phyloP scores from a whole-genome alignment of 164 flowering plant species.

The Taxillus chinensis region DNA sequence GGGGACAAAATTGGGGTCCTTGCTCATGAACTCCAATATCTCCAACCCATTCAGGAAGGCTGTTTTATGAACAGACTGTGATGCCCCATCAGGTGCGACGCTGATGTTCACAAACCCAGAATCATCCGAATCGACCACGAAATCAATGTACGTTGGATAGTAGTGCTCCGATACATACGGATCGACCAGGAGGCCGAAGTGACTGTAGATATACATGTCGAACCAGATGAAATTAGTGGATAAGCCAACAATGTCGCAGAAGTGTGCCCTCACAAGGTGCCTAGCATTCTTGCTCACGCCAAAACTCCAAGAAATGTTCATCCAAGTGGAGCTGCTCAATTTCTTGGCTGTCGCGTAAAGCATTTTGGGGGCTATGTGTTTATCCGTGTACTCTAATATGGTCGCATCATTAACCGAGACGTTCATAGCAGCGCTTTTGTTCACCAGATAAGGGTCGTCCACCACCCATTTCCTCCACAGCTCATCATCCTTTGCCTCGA shows the following conservation, averaged over 20 bases:
- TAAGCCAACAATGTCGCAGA: slow-evolving; percentile 8
- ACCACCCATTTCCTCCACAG: slow-evolving; percentile 11
- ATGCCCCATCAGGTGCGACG: neutral
- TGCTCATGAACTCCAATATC: slow-evolving; percentile 1
- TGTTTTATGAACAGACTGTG: neutral
- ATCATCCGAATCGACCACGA: slow-evolving; percentile 5
- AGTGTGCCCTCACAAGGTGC: slow-evolving; percentile 9
- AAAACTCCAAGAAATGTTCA: slow-evolving; percentile 1
- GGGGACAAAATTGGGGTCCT: neutral
- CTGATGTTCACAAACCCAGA: slow-evolving; percentile 3
- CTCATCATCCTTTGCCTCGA: neutral
- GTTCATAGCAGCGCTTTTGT: too few species aligned
- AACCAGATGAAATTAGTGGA: neutral
- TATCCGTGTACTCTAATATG: neutral
- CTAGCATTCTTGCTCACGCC: neutral
- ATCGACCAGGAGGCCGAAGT: neutral
- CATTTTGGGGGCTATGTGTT: slow-evolving; percentile 3
- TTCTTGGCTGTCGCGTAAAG: slow-evolving; percentile 3
- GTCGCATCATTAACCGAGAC: neutral
- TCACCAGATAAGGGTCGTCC: neutral
- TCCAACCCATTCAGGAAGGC: slow-evolving; percentile 15
- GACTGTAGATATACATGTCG: neutral
- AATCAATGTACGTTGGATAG: neutral
- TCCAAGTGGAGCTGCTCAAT: neutral
- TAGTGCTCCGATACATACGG: neutral